Base-by-base conservation (phyloP, 257 asterid species). In the Echites panduratus region DNA sequence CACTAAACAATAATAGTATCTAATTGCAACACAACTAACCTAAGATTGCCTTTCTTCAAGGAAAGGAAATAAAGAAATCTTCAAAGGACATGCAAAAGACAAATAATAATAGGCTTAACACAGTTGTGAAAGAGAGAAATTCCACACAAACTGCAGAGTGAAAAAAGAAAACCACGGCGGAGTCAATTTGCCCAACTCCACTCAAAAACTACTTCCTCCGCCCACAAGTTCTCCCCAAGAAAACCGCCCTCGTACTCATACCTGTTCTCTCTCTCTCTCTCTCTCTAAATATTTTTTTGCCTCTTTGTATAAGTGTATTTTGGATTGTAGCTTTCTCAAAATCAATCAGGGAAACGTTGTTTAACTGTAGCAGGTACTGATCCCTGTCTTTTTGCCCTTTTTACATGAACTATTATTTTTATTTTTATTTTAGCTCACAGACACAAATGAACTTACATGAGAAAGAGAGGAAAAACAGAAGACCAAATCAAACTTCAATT, bases 271-370 rank as follows among this genome's bases (percentile, higher is more conserved):
- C 56, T 50, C 44, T 1, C 29, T 0, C 38, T 45, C 56, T 50
- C 44, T 14, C 66, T n/a, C 43, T 16, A 12, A 17, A 1, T 16
- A 13, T 48, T 41, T 20, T 45, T 29, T 81, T 79, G 88, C 81
- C 86, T 56, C 32, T 1, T 84, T 64, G 29, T n/a, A n/a, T n/a
- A n/a, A n/a, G n/a, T n/a, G n/a, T 69, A 35, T 2, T 81, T 84
- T 84, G 88, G 82, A 64, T 38, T 71, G 8, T 84, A 58, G 70
- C 83, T 65, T 41, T 26, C 5, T 41, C 8, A 48, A 13, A 49
- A 49, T 13, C 44, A 59, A 47, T 76, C 49, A 27, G 59, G 52
- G 17, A 48, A 14, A 35, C 17, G 20, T 50, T 26, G 64, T 62
- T 75, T 70, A 59, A 53, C 81, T 53, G 66, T 49, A 49, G 56